Conservation (phyloP, 2,329 filamentous ascomycete genomes). For the Alternaria gansuensis region DNA sequence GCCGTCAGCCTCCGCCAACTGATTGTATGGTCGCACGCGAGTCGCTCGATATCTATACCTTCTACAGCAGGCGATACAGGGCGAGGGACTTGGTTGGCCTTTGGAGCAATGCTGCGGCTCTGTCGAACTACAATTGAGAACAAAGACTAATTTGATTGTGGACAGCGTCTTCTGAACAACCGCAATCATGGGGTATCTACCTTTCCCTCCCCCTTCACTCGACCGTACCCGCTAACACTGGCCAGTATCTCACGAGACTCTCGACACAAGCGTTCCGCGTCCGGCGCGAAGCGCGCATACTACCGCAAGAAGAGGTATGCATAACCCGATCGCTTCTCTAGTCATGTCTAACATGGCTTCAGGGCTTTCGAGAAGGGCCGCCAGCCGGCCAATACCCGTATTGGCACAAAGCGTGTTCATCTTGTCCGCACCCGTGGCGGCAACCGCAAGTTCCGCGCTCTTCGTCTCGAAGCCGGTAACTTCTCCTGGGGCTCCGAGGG, state of each 20-base stretch:
- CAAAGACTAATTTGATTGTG: slow-evolving; percentile 42
- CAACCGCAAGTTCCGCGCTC: slow-evolving; percentile 99
- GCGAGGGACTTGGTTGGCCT: slow-evolving; percentile 9
- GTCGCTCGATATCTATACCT: slow-evolving; percentile 29
- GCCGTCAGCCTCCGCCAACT: slow-evolving; percentile 23
- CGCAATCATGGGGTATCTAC: slow-evolving; percentile 63
- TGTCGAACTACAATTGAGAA: slow-evolving; percentile 17
- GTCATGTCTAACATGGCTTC: slow-evolving; percentile 70
- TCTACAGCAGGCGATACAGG: slow-evolving; percentile 18
- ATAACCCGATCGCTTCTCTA: slow-evolving; percentile 70
- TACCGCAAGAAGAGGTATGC: slow-evolving; percentile 68
- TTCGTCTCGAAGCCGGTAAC: slow-evolving; percentile 98
- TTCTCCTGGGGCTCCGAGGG: slow-evolving; percentile 99
- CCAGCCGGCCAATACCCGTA: slow-evolving; percentile 99
- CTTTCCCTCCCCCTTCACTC: slow-evolving; percentile 13
- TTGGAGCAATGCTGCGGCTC: slow-evolving; percentile 27
- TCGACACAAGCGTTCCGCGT: slow-evolving; percentile 99
- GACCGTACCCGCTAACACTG: slow-evolving; percentile 48
- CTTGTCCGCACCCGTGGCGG: slow-evolving; percentile 96
- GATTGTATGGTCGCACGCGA: slow-evolving; percentile 37
- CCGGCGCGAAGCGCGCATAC: slow-evolving; percentile 84
- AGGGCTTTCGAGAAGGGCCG: slow-evolving; percentile 99
- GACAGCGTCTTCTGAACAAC: slow-evolving; percentile 56
- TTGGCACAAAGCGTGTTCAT: slow-evolving; percentile 95
- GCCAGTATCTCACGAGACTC: slow-evolving; percentile 97